Evolutionary conservation across 768 basidiomycete species (phyloP).

Genomic region (Leccinum barrowsii): DNA sequence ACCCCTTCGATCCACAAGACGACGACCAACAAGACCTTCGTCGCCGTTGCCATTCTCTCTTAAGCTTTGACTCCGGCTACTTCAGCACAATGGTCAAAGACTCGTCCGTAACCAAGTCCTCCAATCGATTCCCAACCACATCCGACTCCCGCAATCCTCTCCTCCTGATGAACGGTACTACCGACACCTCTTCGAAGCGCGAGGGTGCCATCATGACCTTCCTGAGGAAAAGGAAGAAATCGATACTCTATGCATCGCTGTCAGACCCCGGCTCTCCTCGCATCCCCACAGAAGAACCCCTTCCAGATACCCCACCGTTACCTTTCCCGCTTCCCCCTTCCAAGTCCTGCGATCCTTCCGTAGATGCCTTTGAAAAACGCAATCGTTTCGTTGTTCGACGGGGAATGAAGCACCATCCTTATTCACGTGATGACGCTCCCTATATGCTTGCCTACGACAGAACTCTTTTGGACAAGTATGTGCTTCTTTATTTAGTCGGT

Average conservation of each 20-base stretch:
- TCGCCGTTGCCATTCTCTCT: conserved; percentile 19
- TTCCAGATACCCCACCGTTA: not conserved
- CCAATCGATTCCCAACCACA: conserved; percentile 9
- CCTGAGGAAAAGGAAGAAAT: conserved; percentile 25
- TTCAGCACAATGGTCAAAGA: conserved; percentile 25
- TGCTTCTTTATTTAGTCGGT: conserved; percentile 4
- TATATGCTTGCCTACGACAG: conserved; percentile 70
- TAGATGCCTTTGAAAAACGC: conserved; percentile 20
- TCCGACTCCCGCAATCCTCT: conserved; percentile 14
- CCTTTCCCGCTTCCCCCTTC: not conserved
- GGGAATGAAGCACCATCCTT: conserved; percentile 54
- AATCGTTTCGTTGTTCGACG: conserved; percentile 24
- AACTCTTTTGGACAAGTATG: conserved; percentile 56
- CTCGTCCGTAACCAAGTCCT: conserved; percentile 8
- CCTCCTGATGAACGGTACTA: conserved; percentile 2
- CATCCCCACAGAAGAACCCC: not conserved
- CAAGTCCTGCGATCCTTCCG: conserved; percentile 8
- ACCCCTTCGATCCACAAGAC: not conserved
- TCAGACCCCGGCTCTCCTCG: conserved; percentile 7
- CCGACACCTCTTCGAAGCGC: conserved; percentile 18
- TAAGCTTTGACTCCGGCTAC: conserved; percentile 31
- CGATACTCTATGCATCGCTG: conserved; percentile 2
- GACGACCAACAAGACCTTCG: conserved; percentile 1
- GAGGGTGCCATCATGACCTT: conserved; percentile 17
- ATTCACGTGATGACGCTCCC: conserved; percentile 42